Conservation (phyloP, 2,329 filamentous ascomycete genomes). For the Paecilomyces fulvus region DNA sequence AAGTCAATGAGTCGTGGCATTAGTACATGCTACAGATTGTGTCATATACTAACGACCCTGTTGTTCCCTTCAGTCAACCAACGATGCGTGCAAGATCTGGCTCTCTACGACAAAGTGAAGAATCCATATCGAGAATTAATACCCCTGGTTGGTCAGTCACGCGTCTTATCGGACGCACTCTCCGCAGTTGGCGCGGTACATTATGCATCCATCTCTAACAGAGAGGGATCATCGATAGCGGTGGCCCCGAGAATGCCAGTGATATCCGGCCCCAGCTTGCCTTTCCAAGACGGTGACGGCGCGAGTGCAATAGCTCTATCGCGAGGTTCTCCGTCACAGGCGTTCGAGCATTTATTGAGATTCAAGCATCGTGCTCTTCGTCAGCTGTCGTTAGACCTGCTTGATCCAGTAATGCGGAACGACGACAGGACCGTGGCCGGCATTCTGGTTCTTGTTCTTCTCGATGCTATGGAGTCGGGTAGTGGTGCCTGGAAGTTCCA, state of each 20-base stretch:
- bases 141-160: constrained; percentile 35
- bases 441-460: constrained; percentile 42
- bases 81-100: constrained; percentile 36
- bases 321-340: constrained; percentile 24
- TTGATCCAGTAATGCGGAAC: constrained; percentile 20
- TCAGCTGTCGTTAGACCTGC: constrained; percentile 29
- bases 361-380: constrained; percentile 42
- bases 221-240: constrained; percentile 24
- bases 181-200: constrained; percentile 43
- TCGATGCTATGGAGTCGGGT: constrained; percentile 44
- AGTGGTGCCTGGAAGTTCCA: constrained; percentile 45
- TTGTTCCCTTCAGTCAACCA: constrained; percentile 20
- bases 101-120: constrained; percentile 38
- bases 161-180: constrained; percentile 39
- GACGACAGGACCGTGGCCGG: constrained; percentile 38
- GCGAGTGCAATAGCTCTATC: constrained; percentile 22
- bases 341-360: constrained; percentile 34
- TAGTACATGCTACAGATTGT: not conserved
- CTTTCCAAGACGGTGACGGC: constrained; percentile 19
- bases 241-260: constrained; percentile 18
- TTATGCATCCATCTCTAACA: constrained; percentile 32
- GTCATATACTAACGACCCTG: constrained; percentile 13
- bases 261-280: constrained; percentile 9
- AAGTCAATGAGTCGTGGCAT: constrained; percentile 9
- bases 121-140: constrained; percentile 44